These are phyloP conservation scores for Naganishia sp. DNA, from an alignment of 1,284 basidiomycete species.

Conservation along the genomic window DNA sequence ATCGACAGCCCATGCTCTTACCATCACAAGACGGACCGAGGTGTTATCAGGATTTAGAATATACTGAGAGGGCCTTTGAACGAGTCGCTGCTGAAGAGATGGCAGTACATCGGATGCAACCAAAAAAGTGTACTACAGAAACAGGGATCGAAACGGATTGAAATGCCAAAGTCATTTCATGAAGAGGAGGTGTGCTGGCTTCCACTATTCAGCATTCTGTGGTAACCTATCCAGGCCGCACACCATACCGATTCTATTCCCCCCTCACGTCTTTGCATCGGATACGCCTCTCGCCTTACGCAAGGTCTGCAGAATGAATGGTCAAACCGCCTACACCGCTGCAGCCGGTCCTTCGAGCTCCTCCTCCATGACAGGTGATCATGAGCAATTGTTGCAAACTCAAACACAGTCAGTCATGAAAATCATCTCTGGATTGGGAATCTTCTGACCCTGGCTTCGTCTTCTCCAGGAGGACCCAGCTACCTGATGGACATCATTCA, in stretches of 20 bases:
- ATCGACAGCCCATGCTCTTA: no score
- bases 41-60: no score
- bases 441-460: neutral
- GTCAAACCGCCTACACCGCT: conserved; percentile 10
- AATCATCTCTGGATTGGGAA: neutral
- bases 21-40: no score
- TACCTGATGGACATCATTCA: conserved; percentile 37
- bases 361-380: conserved; percentile 1
- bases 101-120: conserved; percentile 1
- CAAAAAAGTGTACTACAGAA: neutral
- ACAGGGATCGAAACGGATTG: no score
- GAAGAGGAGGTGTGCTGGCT: no score
- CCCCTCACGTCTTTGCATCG: no score
- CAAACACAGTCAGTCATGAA: conserved; percentile 15
- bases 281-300: no score
- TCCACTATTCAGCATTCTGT: neutral
- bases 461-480: conserved; percentile 4
- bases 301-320: conserved; percentile 1
- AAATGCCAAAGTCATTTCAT: no score
- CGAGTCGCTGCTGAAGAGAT: neutral
- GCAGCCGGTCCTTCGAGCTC: conserved; percentile 21
- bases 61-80: no score
- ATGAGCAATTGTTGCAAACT: neutral
- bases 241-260: no score
- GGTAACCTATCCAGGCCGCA: neutral